Base-by-base conservation (phyloP, 129 eudicot genomes). In the Dittrichia graveolens region DNA sequence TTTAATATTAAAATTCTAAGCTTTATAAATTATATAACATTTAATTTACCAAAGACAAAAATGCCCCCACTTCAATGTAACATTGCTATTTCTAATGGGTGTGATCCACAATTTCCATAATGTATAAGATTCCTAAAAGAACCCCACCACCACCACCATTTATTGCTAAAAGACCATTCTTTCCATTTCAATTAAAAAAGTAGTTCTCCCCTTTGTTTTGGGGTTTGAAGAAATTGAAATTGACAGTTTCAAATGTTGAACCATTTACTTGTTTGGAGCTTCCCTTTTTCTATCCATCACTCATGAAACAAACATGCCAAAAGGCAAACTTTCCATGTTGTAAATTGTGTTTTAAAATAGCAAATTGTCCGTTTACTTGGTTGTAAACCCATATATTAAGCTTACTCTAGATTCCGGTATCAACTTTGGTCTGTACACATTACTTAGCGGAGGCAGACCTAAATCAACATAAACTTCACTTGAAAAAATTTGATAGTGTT, bases 11-110 rank as follows among this genome's bases (percentile, higher is more conserved):
- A 4, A 7, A 53, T 55, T 15, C 0, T n/a, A 19, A 40, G 5
- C 66, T 60, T 24, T 24, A 24, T 24, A 24, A 0, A 0, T 24
- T 34, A 56, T 14, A 67, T 67, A 15, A 10, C n/a, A 53, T 4
- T 41, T 42, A 13, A 24, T 24, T 24, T 24, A 2, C 31, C 42
- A 69, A 77, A 70, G 71, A 69, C 76, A 77, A 61, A 77, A 77
- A 14, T 61, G 76, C 81, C 81, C 81, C 76, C 72, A 77, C 49
- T 78, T 70, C 59, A 70, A 78, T 78, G 77, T 70, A 70, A 61
- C 77, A 70, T 50, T 41, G 66, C 72, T 78, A 78, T 78, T 49
- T 69, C 70, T 61, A 50, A 69, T 50, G 45, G 66, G 34, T 78
- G 64, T 70, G 72, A 78, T 78, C 81, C 72, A 70, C 72, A 70